Percentiles rank a stretch among this genome's conserved stretches.
Conservation (phyloP, 1,139 yeast genomes). For the Tardiomyces blankii region DNA sequence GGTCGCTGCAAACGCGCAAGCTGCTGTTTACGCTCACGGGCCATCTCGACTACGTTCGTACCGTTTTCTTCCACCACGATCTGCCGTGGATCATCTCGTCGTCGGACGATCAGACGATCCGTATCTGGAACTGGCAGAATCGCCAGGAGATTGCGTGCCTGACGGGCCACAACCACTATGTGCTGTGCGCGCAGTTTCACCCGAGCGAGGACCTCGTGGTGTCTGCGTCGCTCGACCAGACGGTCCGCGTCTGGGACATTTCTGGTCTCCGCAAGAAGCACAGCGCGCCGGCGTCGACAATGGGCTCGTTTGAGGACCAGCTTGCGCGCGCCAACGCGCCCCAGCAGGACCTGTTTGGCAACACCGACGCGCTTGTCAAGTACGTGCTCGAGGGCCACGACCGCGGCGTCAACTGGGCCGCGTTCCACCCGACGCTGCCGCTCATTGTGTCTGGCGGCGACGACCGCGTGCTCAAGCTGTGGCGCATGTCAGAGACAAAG, state of each 20-base stretch:
- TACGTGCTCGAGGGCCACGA: constrained; percentile 97
- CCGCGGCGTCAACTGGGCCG: constrained; percentile 97
- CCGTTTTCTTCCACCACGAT: constrained; percentile 90
- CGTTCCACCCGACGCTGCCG: constrained; percentile 95
- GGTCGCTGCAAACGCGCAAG: constrained; percentile 89
- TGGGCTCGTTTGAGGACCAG: constrained; percentile 64
- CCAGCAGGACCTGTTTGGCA: constrained; percentile 89
- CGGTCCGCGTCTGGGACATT: constrained; percentile 99
- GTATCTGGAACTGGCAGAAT: constrained; percentile 99
- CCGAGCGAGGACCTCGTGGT: constrained; percentile 92
- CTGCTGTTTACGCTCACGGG: constrained; percentile 82
- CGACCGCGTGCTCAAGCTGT: constrained; percentile 86
- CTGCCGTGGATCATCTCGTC: constrained; percentile 96
- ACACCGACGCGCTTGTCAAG: constrained; percentile 88
- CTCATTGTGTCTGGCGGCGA: constrained; percentile 94
- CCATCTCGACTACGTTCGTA: constrained; percentile 91
- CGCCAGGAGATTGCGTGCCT: constrained; percentile 94
- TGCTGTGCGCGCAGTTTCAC: constrained; percentile 97
- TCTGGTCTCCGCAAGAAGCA: constrained; percentile 92
- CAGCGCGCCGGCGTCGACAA: constrained; percentile 41
- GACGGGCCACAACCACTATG: constrained; percentile 98
- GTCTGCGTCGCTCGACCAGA: constrained; percentile 92
- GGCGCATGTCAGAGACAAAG: constrained; percentile 97
- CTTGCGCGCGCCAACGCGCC: constrained; percentile 37
- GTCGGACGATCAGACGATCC: constrained; percentile 95